These are phyloP conservation scores for Boletus rufocinnamomeus DNA, from an alignment of 768 basidiomycete genomes.

Conservation along the genomic window DNA sequence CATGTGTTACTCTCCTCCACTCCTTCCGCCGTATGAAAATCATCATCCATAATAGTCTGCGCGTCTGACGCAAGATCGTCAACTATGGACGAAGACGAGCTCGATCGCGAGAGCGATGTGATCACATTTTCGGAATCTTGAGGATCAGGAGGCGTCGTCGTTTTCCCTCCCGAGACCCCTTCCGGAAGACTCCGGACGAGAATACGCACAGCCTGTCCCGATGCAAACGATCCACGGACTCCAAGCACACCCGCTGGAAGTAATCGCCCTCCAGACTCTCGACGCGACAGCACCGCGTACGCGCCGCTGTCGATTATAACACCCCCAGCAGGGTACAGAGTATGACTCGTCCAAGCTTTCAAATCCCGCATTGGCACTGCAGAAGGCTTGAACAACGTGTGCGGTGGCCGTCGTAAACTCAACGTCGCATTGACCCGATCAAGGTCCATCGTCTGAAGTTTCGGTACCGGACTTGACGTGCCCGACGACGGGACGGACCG, in stretches of 20 bases:
- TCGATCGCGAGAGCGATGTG: constrained; percentile 41
- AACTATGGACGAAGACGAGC: constrained; percentile 36
- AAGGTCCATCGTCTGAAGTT: constrained; percentile 26
- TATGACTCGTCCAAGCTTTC: constrained; percentile 97
- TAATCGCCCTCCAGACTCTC: constrained; percentile 87
- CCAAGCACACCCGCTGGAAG: constrained; percentile 90
- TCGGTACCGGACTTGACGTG: constrained; percentile 29
- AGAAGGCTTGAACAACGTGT: constrained; percentile 86
- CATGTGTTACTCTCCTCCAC: constrained; percentile 51
- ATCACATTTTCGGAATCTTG: constrained; percentile 28
- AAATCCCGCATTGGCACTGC: constrained; percentile 75
- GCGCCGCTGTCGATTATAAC: constrained; percentile 91
- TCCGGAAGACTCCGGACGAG: constrained; percentile 50
- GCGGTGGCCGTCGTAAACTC: constrained; percentile 59
- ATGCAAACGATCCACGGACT: constrained; percentile 87
- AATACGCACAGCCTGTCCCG: constrained; percentile 91
- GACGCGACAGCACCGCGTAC: constrained; percentile 77
- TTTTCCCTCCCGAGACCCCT: constrained; percentile 25
- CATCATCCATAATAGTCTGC: constrained; percentile 35
- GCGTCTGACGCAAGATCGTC: constrained; percentile 30
- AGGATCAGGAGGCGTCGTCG: constrained; percentile 27
- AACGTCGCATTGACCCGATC: constrained; percentile 26
- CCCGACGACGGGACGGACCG: constrained; percentile 39
- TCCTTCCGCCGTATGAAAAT: constrained; percentile 28
- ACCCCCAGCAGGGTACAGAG: constrained; percentile 83